Percentiles rank a stretch among this genome's conserved stretches.
Conservation (phyloP, 1,284 basidiomycete genomes). For the Exobasidium cylindrosporum region DNA sequence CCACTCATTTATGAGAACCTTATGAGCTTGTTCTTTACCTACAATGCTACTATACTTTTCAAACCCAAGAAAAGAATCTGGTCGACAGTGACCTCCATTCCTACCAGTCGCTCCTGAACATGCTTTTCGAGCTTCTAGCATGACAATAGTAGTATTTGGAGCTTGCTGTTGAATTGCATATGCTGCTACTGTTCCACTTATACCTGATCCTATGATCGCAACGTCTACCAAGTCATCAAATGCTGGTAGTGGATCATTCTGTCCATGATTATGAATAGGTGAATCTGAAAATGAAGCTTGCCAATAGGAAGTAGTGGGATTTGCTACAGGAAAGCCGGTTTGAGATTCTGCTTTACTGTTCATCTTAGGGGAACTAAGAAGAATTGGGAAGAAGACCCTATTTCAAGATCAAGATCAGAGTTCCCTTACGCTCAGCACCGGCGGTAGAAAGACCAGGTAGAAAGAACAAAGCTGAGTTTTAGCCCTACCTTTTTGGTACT, state of each 20-base stretch:
- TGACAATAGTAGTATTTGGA: neutral
- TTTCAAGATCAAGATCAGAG: no score
- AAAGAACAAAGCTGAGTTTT: no score
- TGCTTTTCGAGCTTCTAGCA: slow-evolving; percentile 14
- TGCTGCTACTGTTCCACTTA: slow-evolving; percentile 51
- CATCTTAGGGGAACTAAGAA: no score
- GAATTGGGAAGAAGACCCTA: no score
- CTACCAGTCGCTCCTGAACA: slow-evolving; percentile 17
- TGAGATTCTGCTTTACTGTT: neutral
- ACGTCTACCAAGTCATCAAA: slow-evolving; percentile 20
- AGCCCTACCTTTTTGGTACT: no score
- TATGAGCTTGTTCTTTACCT: slow-evolving; percentile 10
- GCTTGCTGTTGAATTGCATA: slow-evolving; percentile 21
- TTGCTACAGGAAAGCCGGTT: neutral
- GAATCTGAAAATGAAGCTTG: slow-evolving; percentile 1
- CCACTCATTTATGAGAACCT: slow-evolving; percentile 14
- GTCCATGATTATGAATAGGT: slow-evolving; percentile 5
- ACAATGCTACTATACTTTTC: slow-evolving; percentile 6
- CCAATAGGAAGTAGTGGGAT: slow-evolving; percentile 15
- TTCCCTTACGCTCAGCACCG: no score
- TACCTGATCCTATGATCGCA: slow-evolving; percentile 48
- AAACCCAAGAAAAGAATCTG: slow-evolving; percentile 13
- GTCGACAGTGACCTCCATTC: slow-evolving; percentile 17
- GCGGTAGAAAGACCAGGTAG: no score
- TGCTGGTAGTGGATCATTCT: neutral